Conservation (phyloP, 495 filamentous ascomycete genomes). For the Hypoxylon fuscum region DNA sequence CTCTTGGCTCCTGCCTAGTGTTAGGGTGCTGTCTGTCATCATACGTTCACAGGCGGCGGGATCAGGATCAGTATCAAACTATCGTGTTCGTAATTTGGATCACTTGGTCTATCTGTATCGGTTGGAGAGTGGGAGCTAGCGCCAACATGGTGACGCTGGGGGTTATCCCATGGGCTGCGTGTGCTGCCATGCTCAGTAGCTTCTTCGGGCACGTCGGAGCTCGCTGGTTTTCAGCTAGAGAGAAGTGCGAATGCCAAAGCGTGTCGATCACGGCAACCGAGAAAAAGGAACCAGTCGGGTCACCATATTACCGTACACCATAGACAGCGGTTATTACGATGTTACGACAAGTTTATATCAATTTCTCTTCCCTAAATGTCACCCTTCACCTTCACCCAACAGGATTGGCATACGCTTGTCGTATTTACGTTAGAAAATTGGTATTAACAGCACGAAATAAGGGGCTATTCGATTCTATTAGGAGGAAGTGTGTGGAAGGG, state of each 20-base stretch:
- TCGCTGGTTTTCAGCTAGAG: slow-evolving; percentile 19
- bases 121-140: slow-evolving; percentile 43
- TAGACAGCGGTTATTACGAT: neutral
- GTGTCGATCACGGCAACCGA: too few species aligned
- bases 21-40: slow-evolving; percentile 58
- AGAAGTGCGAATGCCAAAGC: neutral
- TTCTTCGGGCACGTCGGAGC: slow-evolving; percentile 29
- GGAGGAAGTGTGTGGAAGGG: neutral
- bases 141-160: slow-evolving; percentile 55
- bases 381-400: neutral
- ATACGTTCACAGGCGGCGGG: slow-evolving; percentile 52
- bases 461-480: neutral
- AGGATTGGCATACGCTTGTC: neutral
- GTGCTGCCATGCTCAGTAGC: slow-evolving; percentile 53
- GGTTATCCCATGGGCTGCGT: slow-evolving; percentile 53
- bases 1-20: slow-evolving; percentile 55
- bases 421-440: neutral
- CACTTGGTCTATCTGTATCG: slow-evolving; percentile 39
- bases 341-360: neutral
- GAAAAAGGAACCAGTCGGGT: slow-evolving; percentile 8
- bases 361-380: neutral
- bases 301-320: neutral
- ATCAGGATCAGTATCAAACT: slow-evolving; percentile 51
- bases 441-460: neutral
- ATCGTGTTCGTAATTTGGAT: slow-evolving; percentile 50